Base-by-base conservation (phyloP, 73 alveolate species). In the Paramecium octaurelia region DNA sequence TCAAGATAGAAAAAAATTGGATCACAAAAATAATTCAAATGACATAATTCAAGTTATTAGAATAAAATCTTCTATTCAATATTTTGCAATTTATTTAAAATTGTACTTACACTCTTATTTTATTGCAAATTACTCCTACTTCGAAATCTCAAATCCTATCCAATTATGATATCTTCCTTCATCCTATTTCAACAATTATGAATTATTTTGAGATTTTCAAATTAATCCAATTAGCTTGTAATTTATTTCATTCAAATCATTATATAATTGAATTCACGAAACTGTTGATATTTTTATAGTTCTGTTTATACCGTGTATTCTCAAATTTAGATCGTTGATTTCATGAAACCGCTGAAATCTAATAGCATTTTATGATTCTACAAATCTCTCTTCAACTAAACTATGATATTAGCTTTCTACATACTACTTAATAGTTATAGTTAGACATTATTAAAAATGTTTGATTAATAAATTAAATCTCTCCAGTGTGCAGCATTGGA, bases 11-110 rank as follows among this genome's bases (percentile, higher is more conserved):
- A 43, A 43, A 80, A 35, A 44, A 23, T 43, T 31, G 44, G 57
- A 43, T 80, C 91, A 8, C 20, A 44, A 20, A 80, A 42, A 43
- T 80, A 80, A 80, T 80, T 80, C 91, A 80, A 44, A 80, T 73
- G 87, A 73, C 4, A 64, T 64, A 2, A 64, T 31, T 64, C 54
- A 64, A 31, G 12, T 64, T 64, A 31, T 64, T 64, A 64, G 54
- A 64, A 27, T 64, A 64, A 27, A 64, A 12, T 24, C 84, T 64
- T 64, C 20, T 64, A 64, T 27, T 34, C 12, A 64, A 9, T 64
- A 64, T 27, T 64, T 8, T 27, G 29, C 27, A 12, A 8, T 9
- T 24, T 64, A 27, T 34, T 27, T 27, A 10, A 11, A 64, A 11
- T 34, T 14, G 27, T 34, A 24, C 27, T 20, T 64, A 29, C 27